Conservation (phyloP, 1,139 yeast species). For the Taphrina communis region DNA sequence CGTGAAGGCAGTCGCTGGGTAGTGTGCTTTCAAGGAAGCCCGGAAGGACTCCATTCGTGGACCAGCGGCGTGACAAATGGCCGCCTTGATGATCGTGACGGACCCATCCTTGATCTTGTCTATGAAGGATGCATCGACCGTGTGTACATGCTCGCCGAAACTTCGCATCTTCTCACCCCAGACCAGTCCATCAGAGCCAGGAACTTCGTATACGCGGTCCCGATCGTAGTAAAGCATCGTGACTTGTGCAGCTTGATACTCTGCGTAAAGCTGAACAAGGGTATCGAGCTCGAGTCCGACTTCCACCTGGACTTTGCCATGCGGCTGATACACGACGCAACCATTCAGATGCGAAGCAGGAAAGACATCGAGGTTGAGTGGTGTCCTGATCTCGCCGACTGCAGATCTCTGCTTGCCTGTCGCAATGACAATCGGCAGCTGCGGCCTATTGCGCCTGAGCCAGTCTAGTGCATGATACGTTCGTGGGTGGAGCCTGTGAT, state of each 20-base stretch:
- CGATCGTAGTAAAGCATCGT: conserved; percentile 40
- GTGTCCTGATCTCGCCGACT: conserved; percentile 39
- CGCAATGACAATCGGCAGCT: conserved; percentile 42
- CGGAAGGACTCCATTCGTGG: conserved; percentile 29
- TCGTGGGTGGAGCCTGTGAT: conserved; percentile 41
- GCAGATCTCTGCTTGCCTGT: conserved; percentile 43
- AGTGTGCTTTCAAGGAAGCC: conserved; percentile 9
- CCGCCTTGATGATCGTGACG: conserved; percentile 41
- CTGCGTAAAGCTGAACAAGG: conserved; percentile 28
- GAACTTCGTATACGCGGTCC: conserved; percentile 39
- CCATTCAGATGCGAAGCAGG: conserved; percentile 44
- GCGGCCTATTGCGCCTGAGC: conserved; percentile 38
- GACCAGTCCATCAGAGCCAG: conserved; percentile 34
- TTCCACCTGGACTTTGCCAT: conserved; percentile 38
- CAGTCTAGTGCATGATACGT: conserved; percentile 42
- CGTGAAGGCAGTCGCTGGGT: conserved; percentile 38
- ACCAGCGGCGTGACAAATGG: conserved; percentile 36
- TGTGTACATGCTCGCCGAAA: conserved; percentile 27
- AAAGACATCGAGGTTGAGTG: conserved; percentile 41
- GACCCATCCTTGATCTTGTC: conserved; percentile 36
- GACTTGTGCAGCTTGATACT: conserved; percentile 37
- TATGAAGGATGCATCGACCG: conserved; percentile 28
- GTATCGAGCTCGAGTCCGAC: conserved; percentile 37
- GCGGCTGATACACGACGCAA: conserved; percentile 38
- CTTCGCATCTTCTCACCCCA: conserved; percentile 38